These are phyloP conservation scores for Penicillium silybi DNA, from an alignment of 495 filamentous ascomycete species.

Conservation along the genomic window DNA sequence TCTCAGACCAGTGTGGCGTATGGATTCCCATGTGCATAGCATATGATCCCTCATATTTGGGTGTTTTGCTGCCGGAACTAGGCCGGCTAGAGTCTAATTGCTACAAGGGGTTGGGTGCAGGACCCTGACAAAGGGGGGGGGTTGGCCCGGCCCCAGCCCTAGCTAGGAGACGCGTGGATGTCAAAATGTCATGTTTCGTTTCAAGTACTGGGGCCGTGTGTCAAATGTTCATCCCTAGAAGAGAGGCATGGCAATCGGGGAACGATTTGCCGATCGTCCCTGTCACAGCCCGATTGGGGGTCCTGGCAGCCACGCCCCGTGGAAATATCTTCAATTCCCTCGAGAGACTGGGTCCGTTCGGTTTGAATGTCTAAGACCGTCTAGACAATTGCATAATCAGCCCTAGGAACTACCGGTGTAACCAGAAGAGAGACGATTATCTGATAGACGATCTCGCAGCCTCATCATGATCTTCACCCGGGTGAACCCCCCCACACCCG, in stretches of 20 bases:
- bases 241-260: slow-evolving; percentile 14
- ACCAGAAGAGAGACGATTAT: neutral
- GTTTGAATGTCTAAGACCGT: neutral
- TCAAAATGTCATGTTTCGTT: slow-evolving; percentile 15
- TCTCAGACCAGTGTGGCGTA: slow-evolving; percentile 8
- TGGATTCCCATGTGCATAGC: slow-evolving; percentile 8
- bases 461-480: slow-evolving; percentile 11
- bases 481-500: slow-evolving; percentile 5
- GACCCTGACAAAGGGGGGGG: neutral
- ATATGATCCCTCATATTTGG: slow-evolving; percentile 28
- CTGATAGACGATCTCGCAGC: neutral
- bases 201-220: slow-evolving; percentile 4
- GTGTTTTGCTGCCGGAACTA: slow-evolving; percentile 1
- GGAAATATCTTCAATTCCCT: neutral
- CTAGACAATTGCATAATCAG: too few species aligned
- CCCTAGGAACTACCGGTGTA: too few species aligned
- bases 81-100: neutral
- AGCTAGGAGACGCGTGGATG: slow-evolving; percentile 9
- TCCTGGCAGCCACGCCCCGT: neutral
- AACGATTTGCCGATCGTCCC: slow-evolving; percentile 17
- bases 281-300: slow-evolving; percentile 17
- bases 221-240: slow-evolving; percentile 17
- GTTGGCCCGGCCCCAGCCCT: neutral
- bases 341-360: neutral
- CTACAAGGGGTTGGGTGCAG: neutral